These are phyloP conservation scores for Zea luxurians DNA, from an alignment of 176 grass and related monocot genomes.

Conservation along the genomic window DNA sequence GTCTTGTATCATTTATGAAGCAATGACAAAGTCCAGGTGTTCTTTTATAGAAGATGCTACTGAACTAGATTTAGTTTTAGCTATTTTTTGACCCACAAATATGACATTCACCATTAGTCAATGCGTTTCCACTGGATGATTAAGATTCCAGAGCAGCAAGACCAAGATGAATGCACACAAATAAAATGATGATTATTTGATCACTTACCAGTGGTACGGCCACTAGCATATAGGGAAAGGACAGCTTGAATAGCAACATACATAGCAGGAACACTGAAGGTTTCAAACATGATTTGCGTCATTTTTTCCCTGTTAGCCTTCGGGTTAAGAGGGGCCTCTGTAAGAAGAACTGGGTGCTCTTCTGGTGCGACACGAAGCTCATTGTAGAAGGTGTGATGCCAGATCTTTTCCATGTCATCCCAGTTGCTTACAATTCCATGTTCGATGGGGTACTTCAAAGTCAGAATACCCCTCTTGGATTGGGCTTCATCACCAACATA, in stretches of 20 bases:
- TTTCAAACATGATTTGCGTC: constrained; percentile 97
- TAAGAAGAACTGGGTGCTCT: constrained; percentile 83
- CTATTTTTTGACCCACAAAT: too few relatives aligned
- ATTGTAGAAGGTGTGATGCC: constrained; percentile 91
- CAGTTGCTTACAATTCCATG: constrained; percentile 90
- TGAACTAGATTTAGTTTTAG: not conserved
- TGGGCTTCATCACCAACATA: constrained; percentile 89
- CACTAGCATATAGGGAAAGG: constrained; percentile 84
- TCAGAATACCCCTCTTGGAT: constrained; percentile 86
- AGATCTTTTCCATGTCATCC: constrained; percentile 96
- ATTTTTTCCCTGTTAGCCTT: constrained; percentile 95
- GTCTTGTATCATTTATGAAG: not conserved
- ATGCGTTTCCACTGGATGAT: not conserved
- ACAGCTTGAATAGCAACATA: constrained; percentile 88
- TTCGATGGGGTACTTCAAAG: constrained; percentile 83
- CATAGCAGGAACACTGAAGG: constrained; percentile 83
- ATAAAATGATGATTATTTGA: constrained; percentile 24
- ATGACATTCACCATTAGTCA: not conserved
- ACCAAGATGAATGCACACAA: not conserved
- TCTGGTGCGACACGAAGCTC: constrained; percentile 89
- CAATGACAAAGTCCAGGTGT: not conserved
- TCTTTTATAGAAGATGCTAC: not conserved
- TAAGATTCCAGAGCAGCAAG: constrained; percentile 7
- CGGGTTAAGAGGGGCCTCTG: constrained; percentile 75
- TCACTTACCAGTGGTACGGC: constrained; percentile 78